Evolutionary conservation across 805 yeast genomes (phyloP).

Genomic region (Hagleromyces aurorensis): DNA sequence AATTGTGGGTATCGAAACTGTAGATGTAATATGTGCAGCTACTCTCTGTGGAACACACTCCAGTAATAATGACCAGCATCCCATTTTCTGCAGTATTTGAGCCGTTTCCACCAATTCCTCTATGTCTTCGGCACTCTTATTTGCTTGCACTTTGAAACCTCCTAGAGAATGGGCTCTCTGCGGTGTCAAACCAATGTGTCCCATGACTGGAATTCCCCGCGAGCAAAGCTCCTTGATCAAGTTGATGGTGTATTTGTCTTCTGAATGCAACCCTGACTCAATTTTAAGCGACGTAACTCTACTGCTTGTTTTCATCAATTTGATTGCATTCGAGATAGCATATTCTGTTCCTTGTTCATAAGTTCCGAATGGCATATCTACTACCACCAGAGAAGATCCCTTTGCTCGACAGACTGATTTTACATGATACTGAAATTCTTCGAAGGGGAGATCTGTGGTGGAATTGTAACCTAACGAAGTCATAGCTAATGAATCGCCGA

Average conservation of each 20-base stretch:
- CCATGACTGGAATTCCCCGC: constrained; percentile 82
- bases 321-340: constrained; percentile 67
- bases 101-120: constrained; percentile 58
- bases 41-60: constrained; percentile 82
- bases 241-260: constrained; percentile 39
- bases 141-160: constrained; percentile 87
- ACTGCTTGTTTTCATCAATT: constrained; percentile 23
- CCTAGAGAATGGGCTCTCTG: constrained; percentile 73
- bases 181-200: constrained; percentile 90
- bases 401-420: constrained; percentile 71
- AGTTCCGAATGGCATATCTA: constrained; percentile 85
- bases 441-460: constrained; percentile 67
- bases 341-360: constrained; percentile 58
- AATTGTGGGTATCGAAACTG: constrained; percentile 67
- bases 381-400: constrained; percentile 56
- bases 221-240: constrained; percentile 49
- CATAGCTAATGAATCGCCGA: constrained; percentile 94
- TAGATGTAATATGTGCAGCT: constrained; percentile 54
- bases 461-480: constrained; percentile 74
- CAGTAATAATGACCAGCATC: constrained; percentile 64
- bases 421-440: constrained; percentile 72
- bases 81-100: constrained; percentile 58
- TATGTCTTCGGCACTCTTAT: constrained; percentile 44
- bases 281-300: constrained; percentile 42
- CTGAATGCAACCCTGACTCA: constrained; percentile 55